Evolutionary conservation across 1,139 yeast genomes (phyloP), one percentile per base, ranked within the genome.

Genomic region (Pichia inconspicua): DNA sequence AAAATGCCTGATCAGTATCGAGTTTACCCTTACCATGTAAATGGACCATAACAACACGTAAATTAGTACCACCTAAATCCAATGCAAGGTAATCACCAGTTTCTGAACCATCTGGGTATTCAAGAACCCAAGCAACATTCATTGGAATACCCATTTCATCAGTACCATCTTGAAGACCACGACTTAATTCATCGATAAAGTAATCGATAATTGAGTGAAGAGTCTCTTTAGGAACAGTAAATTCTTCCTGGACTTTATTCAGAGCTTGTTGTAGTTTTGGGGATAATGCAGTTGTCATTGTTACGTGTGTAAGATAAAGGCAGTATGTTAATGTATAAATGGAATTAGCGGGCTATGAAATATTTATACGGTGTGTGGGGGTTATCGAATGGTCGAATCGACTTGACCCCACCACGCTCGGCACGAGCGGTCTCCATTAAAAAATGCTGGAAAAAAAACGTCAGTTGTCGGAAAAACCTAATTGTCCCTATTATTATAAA

Each of bases 61-160:
- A 76, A 72, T 90, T 90, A 58, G 97, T 90, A 57, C 97, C 97
- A 65, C 97, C 97, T 71, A 92, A 78, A 68, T 92, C 99, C 55
- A 94, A 84, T 48, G 98, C 98, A 65, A 94, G 70, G 67, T 77
- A 94, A 60, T 86, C 83, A 56, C 99, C 99, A 42, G 75, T 77
- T 68, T 92, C 99, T 56, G 79, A 72, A 59, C 98, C 98, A 46
- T 92, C 82, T 53, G 99, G 98, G 74, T 77, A 86, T 59, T 86
- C 96, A 78, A 89, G 73, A 47, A 92, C 97, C 66, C 66, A 62
- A 4, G 61, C 53, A 1, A 58, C 46, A 49, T 61, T 61, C 66
- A 62, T 61, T 41, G 66, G 65, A 36, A 62, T 62, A 10, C 64
- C 64, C 10, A 52, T 44, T 15, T 62, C 61, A 47, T 62, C 65